Percentiles rank a stretch among this genome's conserved stretches.
Conservation (phyloP, 176 grass and related monocot species). For the Thalia dealbata region DNA sequence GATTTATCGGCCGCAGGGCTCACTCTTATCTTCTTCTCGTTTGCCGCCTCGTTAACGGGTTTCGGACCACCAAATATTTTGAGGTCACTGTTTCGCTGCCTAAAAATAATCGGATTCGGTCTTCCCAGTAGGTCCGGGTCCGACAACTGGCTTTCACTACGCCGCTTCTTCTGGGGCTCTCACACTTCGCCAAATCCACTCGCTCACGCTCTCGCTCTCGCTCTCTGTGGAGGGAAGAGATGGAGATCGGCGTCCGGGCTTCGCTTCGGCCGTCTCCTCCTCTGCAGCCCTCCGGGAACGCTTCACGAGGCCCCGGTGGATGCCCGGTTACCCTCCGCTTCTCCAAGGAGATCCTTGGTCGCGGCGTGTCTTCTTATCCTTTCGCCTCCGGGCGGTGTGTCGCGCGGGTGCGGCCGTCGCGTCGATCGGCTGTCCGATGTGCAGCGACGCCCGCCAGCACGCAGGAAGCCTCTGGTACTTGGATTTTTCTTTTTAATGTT, state of each 20-base stretch:
- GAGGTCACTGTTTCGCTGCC: neutral
- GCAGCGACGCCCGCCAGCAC: neutral
- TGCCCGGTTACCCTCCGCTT: neutral
- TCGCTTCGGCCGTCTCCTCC: neutral
- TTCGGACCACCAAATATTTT: neutral
- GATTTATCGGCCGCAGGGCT: too few species aligned
- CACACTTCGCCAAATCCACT: slow-evolving; percentile 1
- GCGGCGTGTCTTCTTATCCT: neutral
- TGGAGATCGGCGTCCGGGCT: slow-evolving; percentile 10
- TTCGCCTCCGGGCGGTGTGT: neutral
- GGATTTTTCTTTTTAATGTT: neutral
- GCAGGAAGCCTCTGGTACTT: slow-evolving; percentile 8
- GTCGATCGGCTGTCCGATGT: slow-evolving; percentile 1
- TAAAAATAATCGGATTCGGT: neutral
- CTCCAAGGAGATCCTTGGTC: neutral
- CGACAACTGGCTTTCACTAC: too few species aligned
- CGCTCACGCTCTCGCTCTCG: neutral
- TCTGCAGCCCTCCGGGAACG: neutral
- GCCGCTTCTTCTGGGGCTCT: neutral
- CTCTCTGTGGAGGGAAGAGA: neutral
- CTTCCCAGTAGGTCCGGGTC: neutral
- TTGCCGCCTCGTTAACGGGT: neutral
- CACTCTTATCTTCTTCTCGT: too few species aligned
- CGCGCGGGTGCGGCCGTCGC: neutral
- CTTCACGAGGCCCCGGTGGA: neutral